Conservation (phyloP, 768 basidiomycete genomes). For the Flagelloscypha sp. region DNA sequence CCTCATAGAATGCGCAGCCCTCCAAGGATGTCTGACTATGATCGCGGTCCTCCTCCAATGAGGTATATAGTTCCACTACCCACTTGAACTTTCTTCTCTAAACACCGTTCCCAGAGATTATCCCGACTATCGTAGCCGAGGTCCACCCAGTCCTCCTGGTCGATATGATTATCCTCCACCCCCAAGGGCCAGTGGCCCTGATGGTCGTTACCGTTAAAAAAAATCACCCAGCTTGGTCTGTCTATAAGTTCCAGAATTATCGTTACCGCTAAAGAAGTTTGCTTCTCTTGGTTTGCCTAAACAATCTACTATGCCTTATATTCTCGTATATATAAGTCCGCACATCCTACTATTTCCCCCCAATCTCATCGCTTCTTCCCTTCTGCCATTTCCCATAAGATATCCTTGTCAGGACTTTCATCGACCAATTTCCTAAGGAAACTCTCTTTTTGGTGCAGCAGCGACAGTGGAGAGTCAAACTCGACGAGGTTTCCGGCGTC, state of each 20-base stretch:
- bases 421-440: constrained; percentile 47
- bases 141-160: constrained; percentile 39
- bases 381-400: constrained; percentile 35
- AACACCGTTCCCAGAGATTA: constrained; percentile 42
- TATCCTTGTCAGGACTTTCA: constrained; percentile 44
- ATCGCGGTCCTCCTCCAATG: constrained; percentile 41
- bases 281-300: too few species aligned
- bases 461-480: constrained; percentile 41
- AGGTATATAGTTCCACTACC: too few species aligned
- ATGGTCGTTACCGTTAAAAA: too few species aligned
- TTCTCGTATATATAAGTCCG: too few species aligned
- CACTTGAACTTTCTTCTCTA: too few species aligned
- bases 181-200: constrained; percentile 34
- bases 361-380: constrained; percentile 11
- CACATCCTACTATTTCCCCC: too few species aligned
- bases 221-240: too few species aligned
- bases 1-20: constrained; percentile 46
- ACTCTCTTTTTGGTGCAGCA: constrained; percentile 47
- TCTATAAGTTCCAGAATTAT: constrained; percentile 1
- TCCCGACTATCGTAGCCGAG: constrained; percentile 47
- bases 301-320: too few species aligned
- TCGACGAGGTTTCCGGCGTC: constrained; percentile 50
- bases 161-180: constrained; percentile 48
- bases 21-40: constrained; percentile 56
- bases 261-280: too few species aligned